A percentile compares a stretch with the other conserved stretches of the same genome.
These are phyloP conservation scores for Phylloporus sp. DNA, from an alignment of 768 basidiomycete species.

Conservation along the genomic window DNA sequence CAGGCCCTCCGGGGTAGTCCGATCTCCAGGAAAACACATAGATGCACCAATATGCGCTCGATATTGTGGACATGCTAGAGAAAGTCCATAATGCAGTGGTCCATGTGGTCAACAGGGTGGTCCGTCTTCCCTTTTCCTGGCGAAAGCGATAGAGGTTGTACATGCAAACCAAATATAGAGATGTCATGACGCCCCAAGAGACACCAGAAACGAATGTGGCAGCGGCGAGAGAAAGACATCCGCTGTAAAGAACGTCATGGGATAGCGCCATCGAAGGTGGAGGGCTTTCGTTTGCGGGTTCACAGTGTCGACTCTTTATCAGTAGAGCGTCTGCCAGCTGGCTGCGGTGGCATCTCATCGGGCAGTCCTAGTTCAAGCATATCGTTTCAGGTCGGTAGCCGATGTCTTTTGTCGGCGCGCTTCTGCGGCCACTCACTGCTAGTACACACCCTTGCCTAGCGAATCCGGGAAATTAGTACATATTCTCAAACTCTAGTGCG, in stretches of 20 bases:
- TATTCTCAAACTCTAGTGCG: too few relatives aligned
- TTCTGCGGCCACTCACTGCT: too few relatives aligned
- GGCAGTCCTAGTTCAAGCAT: too few relatives aligned
- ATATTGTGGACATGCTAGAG: not conserved
- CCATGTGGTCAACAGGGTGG: not conserved
- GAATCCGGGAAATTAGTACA: too few relatives aligned
- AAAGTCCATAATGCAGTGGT: not conserved
- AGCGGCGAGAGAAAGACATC: not conserved
- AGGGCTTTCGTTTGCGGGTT: not conserved
- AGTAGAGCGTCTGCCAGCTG: not conserved
- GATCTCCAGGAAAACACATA: not conserved
- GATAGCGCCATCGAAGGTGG: not conserved
- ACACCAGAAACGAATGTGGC: not conserved
- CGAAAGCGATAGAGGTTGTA: not conserved
- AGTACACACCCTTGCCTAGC: too few relatives aligned
- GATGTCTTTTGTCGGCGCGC: too few relatives aligned
- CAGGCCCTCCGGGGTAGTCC: constrained; percentile 1
- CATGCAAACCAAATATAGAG: not conserved
- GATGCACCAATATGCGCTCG: not conserved
- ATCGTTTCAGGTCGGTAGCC: too few relatives aligned
- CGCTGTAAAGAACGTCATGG: not conserved
- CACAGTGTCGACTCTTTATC: not conserved
- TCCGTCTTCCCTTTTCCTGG: not conserved
- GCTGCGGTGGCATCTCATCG: too few relatives aligned
- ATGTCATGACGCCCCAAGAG: constrained; percentile 2